These are phyloP conservation scores for Tricholoma furcatifolium DNA, from an alignment of 768 basidiomycete genomes.

Conservation along the genomic window DNA sequence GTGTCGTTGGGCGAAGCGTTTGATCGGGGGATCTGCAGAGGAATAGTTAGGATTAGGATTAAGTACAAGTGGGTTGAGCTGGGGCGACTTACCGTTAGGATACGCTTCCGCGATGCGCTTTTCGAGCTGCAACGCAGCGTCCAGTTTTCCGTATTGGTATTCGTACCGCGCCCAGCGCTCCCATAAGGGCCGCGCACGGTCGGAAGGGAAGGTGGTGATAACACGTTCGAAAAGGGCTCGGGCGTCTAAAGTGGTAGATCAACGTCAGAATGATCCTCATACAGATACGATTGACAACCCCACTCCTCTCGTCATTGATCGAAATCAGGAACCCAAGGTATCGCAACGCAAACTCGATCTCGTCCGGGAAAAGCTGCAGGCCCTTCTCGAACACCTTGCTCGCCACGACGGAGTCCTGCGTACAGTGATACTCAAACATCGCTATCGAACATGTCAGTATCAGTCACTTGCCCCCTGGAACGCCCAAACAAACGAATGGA, in stretches of 20 bases:
- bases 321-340: conserved; percentile 93
- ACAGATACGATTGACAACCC: conserved; percentile 22
- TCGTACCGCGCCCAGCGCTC: conserved; percentile 96
- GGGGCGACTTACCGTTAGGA: conserved; percentile 61
- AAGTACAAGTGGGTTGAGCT: too few relatives aligned
- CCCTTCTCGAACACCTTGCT: conserved; percentile 94
- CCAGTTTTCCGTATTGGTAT: conserved; percentile 92
- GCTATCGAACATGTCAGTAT: too few relatives aligned
- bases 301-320: conserved; percentile 94
- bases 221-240: conserved; percentile 93
- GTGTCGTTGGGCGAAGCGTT: conserved; percentile 86
- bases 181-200: conserved; percentile 85
- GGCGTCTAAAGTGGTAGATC: conserved; percentile 62
- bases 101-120: conserved; percentile 86
- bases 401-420: conserved; percentile 72
- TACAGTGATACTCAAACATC: conserved; percentile 92
- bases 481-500: not conserved
- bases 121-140: conserved; percentile 86
- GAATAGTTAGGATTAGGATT: not conserved
- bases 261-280: too few relatives aligned
- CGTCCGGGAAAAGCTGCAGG: conserved; percentile 76
- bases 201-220: conserved; percentile 72
- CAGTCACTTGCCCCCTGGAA: too few relatives aligned
- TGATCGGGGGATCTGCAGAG: conserved; percentile 79
- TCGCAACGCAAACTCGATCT: conserved; percentile 81